Conservation (phyloP, 129 eudicot species). For the Chrysanthemum seticuspe region DNA sequence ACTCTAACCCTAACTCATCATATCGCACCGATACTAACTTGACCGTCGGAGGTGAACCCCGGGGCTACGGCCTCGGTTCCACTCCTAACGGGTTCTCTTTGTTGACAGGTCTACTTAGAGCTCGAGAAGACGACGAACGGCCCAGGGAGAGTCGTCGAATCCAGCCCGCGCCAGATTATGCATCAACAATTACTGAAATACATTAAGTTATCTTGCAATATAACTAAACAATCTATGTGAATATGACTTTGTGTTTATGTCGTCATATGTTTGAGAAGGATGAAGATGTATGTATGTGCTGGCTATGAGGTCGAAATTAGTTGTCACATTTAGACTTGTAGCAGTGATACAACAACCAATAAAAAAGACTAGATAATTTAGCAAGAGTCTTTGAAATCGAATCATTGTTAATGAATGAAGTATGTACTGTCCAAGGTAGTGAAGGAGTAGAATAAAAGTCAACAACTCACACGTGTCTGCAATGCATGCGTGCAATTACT, state of each 20-base stretch:
- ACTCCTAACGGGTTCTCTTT: too few species aligned
- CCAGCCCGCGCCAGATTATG: too few species aligned
- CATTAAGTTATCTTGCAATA: too few species aligned
- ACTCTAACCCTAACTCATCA: too few species aligned
- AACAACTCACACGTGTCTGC: constrained; percentile 30
- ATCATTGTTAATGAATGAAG: background rate
- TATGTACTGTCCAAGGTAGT: background rate
- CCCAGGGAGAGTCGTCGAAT: too few species aligned
- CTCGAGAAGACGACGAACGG: too few species aligned
- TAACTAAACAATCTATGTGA: background rate
- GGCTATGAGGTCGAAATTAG: constrained; percentile 21
- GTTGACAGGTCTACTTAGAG: too few species aligned
- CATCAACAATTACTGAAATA: too few species aligned
- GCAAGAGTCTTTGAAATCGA: background rate
- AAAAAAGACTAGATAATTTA: background rate
- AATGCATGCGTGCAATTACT: constrained; percentile 24
- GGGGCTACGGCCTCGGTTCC: too few species aligned
- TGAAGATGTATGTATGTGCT: constrained; percentile 17
- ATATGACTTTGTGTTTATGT: background rate
- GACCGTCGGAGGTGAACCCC: too few species aligned
- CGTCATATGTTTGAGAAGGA: background rate
- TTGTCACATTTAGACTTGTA: constrained; percentile 21
- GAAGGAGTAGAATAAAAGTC: constrained; percentile 5
- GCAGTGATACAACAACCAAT: too few species aligned
- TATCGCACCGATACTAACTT: too few species aligned